Percentiles rank a stretch among this genome's conserved stretches.
Evolutionary conservation across 2,329 filamentous ascomycete genomes (phyloP).

Genomic region (Hypoxylon sp.): DNA sequence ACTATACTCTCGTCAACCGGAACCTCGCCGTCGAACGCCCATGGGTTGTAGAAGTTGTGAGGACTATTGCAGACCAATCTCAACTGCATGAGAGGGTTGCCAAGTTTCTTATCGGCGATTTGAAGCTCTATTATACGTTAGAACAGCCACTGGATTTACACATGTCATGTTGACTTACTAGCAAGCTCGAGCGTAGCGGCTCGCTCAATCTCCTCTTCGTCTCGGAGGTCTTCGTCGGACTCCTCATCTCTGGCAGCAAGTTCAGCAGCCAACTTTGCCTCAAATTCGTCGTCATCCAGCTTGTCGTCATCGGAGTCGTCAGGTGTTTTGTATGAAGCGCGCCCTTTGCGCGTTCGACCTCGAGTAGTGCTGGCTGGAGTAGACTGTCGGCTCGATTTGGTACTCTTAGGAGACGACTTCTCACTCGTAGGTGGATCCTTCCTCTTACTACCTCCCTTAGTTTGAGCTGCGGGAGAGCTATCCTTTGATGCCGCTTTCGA

Average conservation of each 20-base stretch:
- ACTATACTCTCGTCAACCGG: conserved; percentile 85
- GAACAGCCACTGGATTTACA: conserved; percentile 25
- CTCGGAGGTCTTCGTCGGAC: conserved; percentile 55
- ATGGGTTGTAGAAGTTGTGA: conserved; percentile 97
- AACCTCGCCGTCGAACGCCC: conserved; percentile 71
- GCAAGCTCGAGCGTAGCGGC: conserved; percentile 81
- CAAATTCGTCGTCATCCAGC: conserved; percentile 87
- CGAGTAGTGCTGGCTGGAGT: conserved; percentile 74
- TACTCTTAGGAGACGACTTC: conserved; percentile 72
- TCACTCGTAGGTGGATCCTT: conserved; percentile 56
- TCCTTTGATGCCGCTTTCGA: conserved; percentile 46
- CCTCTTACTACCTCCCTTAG: conserved; percentile 54
- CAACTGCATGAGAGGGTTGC: conserved; percentile 93
- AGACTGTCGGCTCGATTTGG: conserved; percentile 80
- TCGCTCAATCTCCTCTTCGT: conserved; percentile 74
- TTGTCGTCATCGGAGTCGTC: conserved; percentile 72
- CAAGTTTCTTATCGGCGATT: conserved; percentile 90
- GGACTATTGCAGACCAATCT: conserved; percentile 93
- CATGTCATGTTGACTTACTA: conserved; percentile 66
- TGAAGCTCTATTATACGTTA: conserved; percentile 75
- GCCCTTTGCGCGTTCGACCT: conserved; percentile 64
- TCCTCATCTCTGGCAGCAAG: conserved; percentile 61
- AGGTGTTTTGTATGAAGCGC: conserved; percentile 66
- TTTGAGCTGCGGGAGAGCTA: conserved; percentile 31
- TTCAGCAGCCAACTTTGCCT: conserved; percentile 79